A percentile compares a stretch with the other conserved stretches of the same genome.
Evolutionary conservation across 2,329 filamentous ascomycete genomes (phyloP).

Genomic region (Erysiphe neolycopersici): DNA sequence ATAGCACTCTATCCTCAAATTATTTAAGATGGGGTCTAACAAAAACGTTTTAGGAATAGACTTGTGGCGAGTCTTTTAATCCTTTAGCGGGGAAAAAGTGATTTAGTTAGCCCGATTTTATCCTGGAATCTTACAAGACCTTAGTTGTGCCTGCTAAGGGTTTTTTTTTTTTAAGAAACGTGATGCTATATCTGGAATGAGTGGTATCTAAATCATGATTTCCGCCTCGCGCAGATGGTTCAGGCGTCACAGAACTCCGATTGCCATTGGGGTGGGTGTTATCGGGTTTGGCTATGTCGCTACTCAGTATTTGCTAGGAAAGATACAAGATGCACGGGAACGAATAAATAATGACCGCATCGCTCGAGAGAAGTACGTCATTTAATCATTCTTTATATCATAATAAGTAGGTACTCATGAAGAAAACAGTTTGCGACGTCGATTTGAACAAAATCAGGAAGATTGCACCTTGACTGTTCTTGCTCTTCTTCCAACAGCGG

Average conservation of each 20-base stretch:
- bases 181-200: constrained; percentile 3
- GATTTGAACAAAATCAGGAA: constrained; percentile 97
- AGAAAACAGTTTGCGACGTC: constrained; percentile 48
- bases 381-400: neutral
- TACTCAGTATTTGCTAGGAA: constrained; percentile 73
- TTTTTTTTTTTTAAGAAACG: constrained; percentile 2
- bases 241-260: constrained; percentile 66
- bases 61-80: neutral
- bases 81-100: neutral
- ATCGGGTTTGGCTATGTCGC: constrained; percentile 76
- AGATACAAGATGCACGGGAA: constrained; percentile 80
- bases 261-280: constrained; percentile 69
- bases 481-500: constrained; percentile 77
- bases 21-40: neutral
- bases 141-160: neutral
- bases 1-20: neutral
- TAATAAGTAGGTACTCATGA: neutral
- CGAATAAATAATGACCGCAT: constrained; percentile 92
- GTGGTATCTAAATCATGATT: constrained; percentile 21
- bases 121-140: too few relatives aligned
- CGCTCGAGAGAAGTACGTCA: constrained; percentile 71
- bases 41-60: neutral
- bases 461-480: constrained; percentile 96
- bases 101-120: too few relatives aligned
- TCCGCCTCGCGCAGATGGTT: constrained; percentile 68